Conservation (phyloP, 139 green algal genomes). For the Zygnema cylindricum region DNA sequence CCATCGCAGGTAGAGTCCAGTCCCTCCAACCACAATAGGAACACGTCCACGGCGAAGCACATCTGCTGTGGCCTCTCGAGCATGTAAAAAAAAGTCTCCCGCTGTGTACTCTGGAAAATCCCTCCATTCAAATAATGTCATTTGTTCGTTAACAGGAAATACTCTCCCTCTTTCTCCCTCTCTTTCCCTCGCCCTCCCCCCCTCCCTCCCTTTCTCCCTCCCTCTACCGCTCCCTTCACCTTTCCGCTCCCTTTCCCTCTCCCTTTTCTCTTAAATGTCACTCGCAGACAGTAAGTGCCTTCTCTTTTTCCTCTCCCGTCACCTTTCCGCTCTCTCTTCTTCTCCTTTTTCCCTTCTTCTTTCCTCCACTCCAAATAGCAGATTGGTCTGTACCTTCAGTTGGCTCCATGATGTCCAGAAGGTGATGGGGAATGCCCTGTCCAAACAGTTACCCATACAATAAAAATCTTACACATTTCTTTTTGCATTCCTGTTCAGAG, state of each 20-base stretch:
- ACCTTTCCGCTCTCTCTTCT: neutral
- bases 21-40: constrained; percentile 92
- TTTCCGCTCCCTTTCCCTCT: neutral
- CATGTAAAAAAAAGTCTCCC: constrained; percentile 81
- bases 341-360: neutral
- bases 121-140: neutral
- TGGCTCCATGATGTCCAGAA: constrained; percentile 84
- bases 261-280: neutral
- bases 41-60: constrained; percentile 79
- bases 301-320: too few relatives aligned
- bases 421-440: constrained; percentile 86
- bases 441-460: too few relatives aligned
- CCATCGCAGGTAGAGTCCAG: constrained; percentile 94
- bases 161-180: neutral
- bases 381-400: constrained; percentile 39
- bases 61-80: constrained; percentile 70
- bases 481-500: too few relatives aligned
- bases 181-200: too few relatives aligned
- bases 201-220: neutral
- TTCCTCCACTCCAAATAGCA: neutral
- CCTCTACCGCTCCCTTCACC: neutral
- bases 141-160: neutral
- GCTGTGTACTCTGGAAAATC: constrained; percentile 69
- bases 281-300: too few relatives aligned
- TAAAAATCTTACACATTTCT: too few relatives aligned